phyloP scores from a whole-genome alignment of 495 filamentous ascomycete genomes.

The Penicillium canescens region DNA sequence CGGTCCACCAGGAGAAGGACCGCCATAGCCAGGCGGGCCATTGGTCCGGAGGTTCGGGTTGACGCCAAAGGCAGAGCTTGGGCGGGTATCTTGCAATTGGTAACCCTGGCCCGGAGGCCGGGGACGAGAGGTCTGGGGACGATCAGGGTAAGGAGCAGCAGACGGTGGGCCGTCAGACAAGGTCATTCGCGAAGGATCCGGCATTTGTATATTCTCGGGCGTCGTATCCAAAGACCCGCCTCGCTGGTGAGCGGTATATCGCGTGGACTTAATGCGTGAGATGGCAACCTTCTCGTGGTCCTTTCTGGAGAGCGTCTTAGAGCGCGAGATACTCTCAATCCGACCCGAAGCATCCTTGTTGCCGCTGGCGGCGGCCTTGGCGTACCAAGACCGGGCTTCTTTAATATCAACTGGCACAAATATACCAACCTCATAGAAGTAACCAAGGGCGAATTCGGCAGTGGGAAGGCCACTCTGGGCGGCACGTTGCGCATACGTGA shows the following conservation, averaged over 20 bases:
- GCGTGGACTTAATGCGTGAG: constrained; percentile 79
- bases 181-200: constrained; percentile 59
- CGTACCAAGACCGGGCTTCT: constrained; percentile 88
- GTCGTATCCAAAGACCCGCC: constrained; percentile 52
- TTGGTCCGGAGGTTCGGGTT: constrained; percentile 53
- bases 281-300: constrained; percentile 94
- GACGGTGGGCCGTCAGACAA: constrained; percentile 41
- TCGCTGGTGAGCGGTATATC: constrained; percentile 81
- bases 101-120: constrained; percentile 66
- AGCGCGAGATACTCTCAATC: constrained; percentile 81
- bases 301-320: constrained; percentile 81
- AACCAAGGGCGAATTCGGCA: constrained; percentile 95
- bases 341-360: constrained; percentile 85
- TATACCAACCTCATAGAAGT: constrained; percentile 96
- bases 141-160: constrained; percentile 42
- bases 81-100: constrained; percentile 48
- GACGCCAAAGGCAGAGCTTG: constrained; percentile 69
- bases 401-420: constrained; percentile 76
- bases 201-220: constrained; percentile 68
- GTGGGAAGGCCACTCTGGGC: constrained; percentile 79
- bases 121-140: constrained; percentile 40
- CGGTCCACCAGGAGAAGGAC: constrained; percentile 16
- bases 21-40: constrained; percentile 28
- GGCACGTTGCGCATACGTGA: constrained; percentile 84
- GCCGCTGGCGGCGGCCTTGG: constrained; percentile 83